Evolutionary conservation across 768 basidiomycete genomes (phyloP).

Genomic region (Leccinum longicurvipes): DNA sequence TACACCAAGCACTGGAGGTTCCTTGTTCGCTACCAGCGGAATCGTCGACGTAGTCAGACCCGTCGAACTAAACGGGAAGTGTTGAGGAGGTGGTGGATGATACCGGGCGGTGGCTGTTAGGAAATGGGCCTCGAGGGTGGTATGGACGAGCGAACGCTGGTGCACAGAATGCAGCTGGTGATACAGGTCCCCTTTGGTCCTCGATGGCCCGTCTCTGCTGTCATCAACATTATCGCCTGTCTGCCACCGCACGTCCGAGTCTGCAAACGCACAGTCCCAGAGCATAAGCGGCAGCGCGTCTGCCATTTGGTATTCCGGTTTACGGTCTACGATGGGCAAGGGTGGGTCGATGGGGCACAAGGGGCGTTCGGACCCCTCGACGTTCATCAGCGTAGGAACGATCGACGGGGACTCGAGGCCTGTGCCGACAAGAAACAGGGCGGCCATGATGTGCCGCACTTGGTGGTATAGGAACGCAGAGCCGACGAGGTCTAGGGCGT

Average conservation of each 20-base stretch:
- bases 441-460: constrained; percentile 90
- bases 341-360: constrained; percentile 14
- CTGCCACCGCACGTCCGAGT: constrained; percentile 69
- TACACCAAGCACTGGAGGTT: constrained; percentile 40
- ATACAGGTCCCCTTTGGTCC: constrained; percentile 40
- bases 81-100: constrained; percentile 41
- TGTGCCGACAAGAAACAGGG: constrained; percentile 84
- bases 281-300: constrained; percentile 87
- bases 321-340: constrained; percentile 56
- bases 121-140: constrained; percentile 65
- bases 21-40: constrained; percentile 12
- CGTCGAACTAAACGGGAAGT: constrained; percentile 36
- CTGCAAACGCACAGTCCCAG: constrained; percentile 81
- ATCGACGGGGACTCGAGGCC: constrained; percentile 73
- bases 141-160: constrained; percentile 60
- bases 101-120: constrained; percentile 50
- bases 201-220: constrained; percentile 19
- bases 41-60: constrained; percentile 20
- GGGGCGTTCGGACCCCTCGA: constrained; percentile 34
- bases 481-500: constrained; percentile 83
- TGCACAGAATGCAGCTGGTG: constrained; percentile 52
- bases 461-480: constrained; percentile 94
- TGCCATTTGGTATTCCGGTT: constrained; percentile 94
- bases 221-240: constrained; percentile 39
- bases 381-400: constrained; percentile 71